Evolutionary conservation across 2,329 filamentous ascomycete genomes (phyloP).

Genomic region (Dactylellina cionopaga): DNA sequence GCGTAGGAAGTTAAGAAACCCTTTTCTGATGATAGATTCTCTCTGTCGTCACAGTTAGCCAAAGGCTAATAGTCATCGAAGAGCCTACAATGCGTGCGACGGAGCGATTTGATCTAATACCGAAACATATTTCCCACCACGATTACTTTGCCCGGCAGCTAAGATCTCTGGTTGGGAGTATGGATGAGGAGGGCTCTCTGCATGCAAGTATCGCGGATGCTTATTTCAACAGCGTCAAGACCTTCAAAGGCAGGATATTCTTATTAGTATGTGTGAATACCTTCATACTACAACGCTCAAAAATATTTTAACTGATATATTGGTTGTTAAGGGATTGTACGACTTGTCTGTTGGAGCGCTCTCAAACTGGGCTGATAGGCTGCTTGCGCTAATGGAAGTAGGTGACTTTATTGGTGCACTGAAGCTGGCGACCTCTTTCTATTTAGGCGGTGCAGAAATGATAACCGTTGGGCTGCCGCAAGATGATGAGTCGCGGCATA

Average conservation of each 20-base stretch:
- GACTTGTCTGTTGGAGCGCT: slow-evolving; percentile 89
- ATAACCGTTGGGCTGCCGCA: slow-evolving; percentile 93
- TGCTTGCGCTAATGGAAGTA: slow-evolving; percentile 93
- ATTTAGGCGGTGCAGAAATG: slow-evolving; percentile 89
- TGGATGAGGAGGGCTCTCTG: slow-evolving; percentile 90
- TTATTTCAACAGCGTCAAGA: slow-evolving; percentile 96
- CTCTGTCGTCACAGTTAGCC: slow-evolving; percentile 90
- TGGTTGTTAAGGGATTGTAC: slow-evolving; percentile 72
- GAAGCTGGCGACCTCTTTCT: slow-evolving; percentile 88
- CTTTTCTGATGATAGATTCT: slow-evolving; percentile 75
- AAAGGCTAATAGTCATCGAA: slow-evolving; percentile 90
- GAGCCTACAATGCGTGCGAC: slow-evolving; percentile 89
- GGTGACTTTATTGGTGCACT: slow-evolving; percentile 97
- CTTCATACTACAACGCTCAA: no score
- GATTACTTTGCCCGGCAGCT: slow-evolving; percentile 91
- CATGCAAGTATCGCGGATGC: slow-evolving; percentile 97
- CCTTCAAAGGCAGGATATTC: slow-evolving; percentile 94
- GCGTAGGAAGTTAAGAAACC: slow-evolving; percentile 22
- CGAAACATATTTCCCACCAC: slow-evolving; percentile 89
- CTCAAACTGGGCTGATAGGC: slow-evolving; percentile 95
- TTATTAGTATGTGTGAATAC: slow-evolving; percentile 68
- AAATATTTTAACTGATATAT: slow-evolving; percentile 12
- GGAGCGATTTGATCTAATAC: slow-evolving; percentile 89
- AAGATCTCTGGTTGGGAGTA: slow-evolving; percentile 82
- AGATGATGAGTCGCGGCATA: slow-evolving; percentile 77